Percentiles rank a stretch among this genome's conserved stretches.
Evolutionary conservation across 1,139 yeast genomes (phyloP).

Genomic region (Kazachstania sp.): DNA sequence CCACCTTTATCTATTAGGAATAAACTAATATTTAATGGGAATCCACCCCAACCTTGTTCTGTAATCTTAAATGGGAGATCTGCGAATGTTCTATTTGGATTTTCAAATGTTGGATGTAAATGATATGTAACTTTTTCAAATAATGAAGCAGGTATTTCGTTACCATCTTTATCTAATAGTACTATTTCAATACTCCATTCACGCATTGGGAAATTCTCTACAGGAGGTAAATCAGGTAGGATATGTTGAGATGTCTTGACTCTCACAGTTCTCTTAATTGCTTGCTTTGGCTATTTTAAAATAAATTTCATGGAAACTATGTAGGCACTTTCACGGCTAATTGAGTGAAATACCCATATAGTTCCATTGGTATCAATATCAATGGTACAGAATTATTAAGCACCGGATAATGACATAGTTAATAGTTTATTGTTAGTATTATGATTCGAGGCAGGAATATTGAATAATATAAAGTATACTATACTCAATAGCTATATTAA

Average conservation of each 20-base stretch:
- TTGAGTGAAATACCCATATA: too few relatives aligned
- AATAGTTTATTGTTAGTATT: too few relatives aligned
- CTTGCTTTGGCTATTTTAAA: slow-evolving; percentile 11
- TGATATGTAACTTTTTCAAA: slow-evolving; percentile 90
- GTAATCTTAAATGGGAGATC: slow-evolving; percentile 82
- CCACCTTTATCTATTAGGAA: slow-evolving; percentile 81
- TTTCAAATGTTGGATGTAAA: slow-evolving; percentile 92
- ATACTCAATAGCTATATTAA: too few relatives aligned
- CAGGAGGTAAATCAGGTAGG: slow-evolving; percentile 76
- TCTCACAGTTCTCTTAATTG: slow-evolving; percentile 80
- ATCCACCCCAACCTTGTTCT: slow-evolving; percentile 99
- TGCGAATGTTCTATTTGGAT: slow-evolving; percentile 78
- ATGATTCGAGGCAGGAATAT: too few relatives aligned
- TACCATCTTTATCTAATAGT: slow-evolving; percentile 70
- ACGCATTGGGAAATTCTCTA: slow-evolving; percentile 92
- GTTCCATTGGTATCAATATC: too few relatives aligned
- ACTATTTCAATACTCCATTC: slow-evolving; percentile 79
- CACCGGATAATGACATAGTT: too few relatives aligned
- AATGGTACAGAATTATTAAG: too few relatives aligned
- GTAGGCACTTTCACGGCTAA: background rate
- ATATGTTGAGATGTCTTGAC: slow-evolving; percentile 82
- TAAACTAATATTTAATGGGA: slow-evolving; percentile 75
- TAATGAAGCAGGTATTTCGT: slow-evolving; percentile 76
- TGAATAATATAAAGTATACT: too few relatives aligned
- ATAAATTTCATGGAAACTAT: background rate